A percentile compares a stretch with the other conserved stretches of the same genome.
phyloP scores from a whole-genome alignment of 345 rosid species.

The Pelargonium nanum region DNA sequence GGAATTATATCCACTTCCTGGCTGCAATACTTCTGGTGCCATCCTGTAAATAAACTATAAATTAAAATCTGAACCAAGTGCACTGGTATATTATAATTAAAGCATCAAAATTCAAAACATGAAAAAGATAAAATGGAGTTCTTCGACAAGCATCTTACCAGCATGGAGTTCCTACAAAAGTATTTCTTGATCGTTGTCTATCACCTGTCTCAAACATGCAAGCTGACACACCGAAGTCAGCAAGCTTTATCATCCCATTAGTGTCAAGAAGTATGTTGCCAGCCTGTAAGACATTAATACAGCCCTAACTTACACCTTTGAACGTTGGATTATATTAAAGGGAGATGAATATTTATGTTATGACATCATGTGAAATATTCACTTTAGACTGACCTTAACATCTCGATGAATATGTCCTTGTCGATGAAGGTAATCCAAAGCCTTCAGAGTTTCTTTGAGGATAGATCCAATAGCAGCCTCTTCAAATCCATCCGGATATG shows the following conservation, averaged over 20 bases:
- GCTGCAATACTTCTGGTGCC: conserved; percentile 99
- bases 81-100: not conserved
- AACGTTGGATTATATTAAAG: not conserved
- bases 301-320: not conserved
- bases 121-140: not conserved
- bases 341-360: not conserved
- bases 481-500: conserved; percentile 83
- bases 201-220: conserved; percentile 97
- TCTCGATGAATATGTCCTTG: conserved; percentile 98
- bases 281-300: conserved; percentile 40
- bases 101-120: not conserved
- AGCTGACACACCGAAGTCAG: conserved; percentile 97
- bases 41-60: conserved; percentile 48
- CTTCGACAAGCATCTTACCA: conserved; percentile 39
- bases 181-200: conserved; percentile 90
- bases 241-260: conserved; percentile 80
- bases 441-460: conserved; percentile 93
- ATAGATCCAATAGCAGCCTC: conserved; percentile 86
- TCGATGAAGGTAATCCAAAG: conserved; percentile 85
- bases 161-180: conserved; percentile 99
- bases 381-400: conserved; percentile 61
- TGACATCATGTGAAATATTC: conserved; percentile 5
- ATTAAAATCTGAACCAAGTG: not conserved
- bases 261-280: conserved; percentile 88
- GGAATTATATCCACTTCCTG: conserved; percentile 93